These are phyloP conservation scores for Jamesozyma gamospora DNA, from an alignment of 805 yeast genomes.

Conservation along the genomic window DNA sequence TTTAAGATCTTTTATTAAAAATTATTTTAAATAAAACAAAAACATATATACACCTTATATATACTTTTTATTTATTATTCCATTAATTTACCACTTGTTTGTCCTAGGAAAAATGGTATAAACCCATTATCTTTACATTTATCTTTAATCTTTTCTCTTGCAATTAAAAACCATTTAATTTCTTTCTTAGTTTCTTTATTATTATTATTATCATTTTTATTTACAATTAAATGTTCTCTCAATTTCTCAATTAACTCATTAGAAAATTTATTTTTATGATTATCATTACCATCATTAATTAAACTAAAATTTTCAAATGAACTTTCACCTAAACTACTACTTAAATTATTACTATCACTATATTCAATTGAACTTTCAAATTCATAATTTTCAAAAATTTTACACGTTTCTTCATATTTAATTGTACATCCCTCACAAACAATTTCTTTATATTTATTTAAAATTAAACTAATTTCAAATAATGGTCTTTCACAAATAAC, in stretches of 20 bases:
- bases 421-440: slow-evolving; percentile 55
- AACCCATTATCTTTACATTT: slow-evolving; percentile 42
- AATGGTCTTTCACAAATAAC: slow-evolving; percentile 63
- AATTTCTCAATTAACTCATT: slow-evolving; percentile 25
- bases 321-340: slow-evolving; percentile 10
- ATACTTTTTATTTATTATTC: neutral
- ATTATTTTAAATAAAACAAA: neutral
- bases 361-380: slow-evolving; percentile 22
- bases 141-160: slow-evolving; percentile 38
- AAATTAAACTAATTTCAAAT: slow-evolving; percentile 42
- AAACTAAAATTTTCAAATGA: slow-evolving; percentile 6
- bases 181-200: neutral
- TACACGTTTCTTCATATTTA: slow-evolving; percentile 42
- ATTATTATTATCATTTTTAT: no score
- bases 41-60: neutral
- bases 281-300: neutral
- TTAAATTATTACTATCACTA: slow-evolving; percentile 5
- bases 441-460: slow-evolving; percentile 37
- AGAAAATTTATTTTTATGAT: slow-evolving; percentile 22
- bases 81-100: neutral
- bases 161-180: slow-evolving; percentile 29
- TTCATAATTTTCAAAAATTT: slow-evolving; percentile 33
- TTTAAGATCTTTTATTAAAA: slow-evolving; percentile 8
- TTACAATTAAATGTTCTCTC: slow-evolving; percentile 21
- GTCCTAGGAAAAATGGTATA: slow-evolving; percentile 22